phyloP scores from a whole-genome alignment of 345 rosid genomes.

The Eucalyptus sp. region DNA sequence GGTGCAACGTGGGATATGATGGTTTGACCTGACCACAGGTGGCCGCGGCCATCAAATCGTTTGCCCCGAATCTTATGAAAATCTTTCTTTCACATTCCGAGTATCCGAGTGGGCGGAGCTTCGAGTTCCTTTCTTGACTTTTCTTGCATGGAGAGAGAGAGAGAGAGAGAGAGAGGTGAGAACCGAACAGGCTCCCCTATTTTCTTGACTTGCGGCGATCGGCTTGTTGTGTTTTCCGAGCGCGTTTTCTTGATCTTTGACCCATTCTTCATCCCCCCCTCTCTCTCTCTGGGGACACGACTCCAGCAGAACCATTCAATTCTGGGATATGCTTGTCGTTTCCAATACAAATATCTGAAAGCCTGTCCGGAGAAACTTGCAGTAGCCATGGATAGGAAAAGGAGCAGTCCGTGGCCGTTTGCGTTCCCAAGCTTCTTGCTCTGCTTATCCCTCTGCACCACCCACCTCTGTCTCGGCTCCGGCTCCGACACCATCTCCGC shows the following conservation, averaged over 20 bases:
- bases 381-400: conserved; percentile 9
- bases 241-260: neutral
- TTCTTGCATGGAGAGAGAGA: neutral
- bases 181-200: neutral
- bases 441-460: conserved; percentile 2
- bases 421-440: conserved; percentile 3
- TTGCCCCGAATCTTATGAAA: neutral
- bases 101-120: neutral
- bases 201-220: neutral
- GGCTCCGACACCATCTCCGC: conserved; percentile 31
- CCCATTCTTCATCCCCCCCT: neutral
- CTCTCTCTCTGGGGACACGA: neutral
- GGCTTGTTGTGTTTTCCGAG: neutral
- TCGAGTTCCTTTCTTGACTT: neutral
- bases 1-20: neutral
- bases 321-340: neutral
- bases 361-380: neutral
- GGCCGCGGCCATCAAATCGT: neutral
- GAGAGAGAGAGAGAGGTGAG: neutral
- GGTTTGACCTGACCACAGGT: neutral
- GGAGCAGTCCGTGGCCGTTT: conserved; percentile 4
- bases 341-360: neutral
- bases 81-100: neutral
- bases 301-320: neutral
- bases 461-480: neutral